phyloP scores from a whole-genome alignment of 495 filamentous ascomycete species.

The Physcia stellaris region DNA sequence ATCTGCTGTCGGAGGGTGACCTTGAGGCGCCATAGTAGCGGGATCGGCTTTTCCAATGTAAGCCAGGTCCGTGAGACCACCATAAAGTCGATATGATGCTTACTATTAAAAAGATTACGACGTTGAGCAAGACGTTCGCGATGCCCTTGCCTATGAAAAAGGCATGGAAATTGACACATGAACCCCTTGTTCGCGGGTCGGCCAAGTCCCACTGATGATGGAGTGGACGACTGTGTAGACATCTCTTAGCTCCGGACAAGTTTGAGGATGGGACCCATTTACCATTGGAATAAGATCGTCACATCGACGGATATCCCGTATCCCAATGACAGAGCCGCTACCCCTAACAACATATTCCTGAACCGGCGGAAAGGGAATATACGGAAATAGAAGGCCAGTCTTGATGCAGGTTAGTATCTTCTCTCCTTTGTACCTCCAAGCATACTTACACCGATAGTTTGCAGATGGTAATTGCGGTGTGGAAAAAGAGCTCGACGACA shows the following conservation, averaged over 20 bases:
- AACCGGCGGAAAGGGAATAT: slow-evolving; percentile 10
- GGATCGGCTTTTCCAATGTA: slow-evolving; percentile 4
- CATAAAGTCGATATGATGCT: background rate
- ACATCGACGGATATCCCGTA: background rate
- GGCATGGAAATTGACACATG: slow-evolving; percentile 5
- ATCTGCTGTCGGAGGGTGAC: slow-evolving; percentile 5
- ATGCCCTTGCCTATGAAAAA: slow-evolving; percentile 6
- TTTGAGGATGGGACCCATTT: background rate
- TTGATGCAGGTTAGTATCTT: background rate
- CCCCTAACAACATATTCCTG: slow-evolving; percentile 1
- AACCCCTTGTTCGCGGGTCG: background rate
- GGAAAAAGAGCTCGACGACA: slow-evolving; percentile 7
- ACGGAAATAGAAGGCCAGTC: slow-evolving; percentile 10
- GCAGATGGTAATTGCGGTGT: slow-evolving; percentile 1
- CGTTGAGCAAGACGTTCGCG: slow-evolving; percentile 8
- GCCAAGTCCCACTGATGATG: slow-evolving; percentile 7
- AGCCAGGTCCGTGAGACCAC: background rate
- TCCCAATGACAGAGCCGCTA: slow-evolving; percentile 2
- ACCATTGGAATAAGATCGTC: slow-evolving; percentile 10
- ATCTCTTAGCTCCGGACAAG: background rate
- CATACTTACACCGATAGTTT: slow-evolving; percentile 9
- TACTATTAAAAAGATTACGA: slow-evolving; percentile 7
- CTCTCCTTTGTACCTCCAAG: background rate
- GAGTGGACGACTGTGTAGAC: slow-evolving; percentile 5
- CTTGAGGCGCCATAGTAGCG: slow-evolving; percentile 9